phyloP scores from a whole-genome alignment of 1,284 basidiomycete species.

The Malassezia furfur region DNA sequence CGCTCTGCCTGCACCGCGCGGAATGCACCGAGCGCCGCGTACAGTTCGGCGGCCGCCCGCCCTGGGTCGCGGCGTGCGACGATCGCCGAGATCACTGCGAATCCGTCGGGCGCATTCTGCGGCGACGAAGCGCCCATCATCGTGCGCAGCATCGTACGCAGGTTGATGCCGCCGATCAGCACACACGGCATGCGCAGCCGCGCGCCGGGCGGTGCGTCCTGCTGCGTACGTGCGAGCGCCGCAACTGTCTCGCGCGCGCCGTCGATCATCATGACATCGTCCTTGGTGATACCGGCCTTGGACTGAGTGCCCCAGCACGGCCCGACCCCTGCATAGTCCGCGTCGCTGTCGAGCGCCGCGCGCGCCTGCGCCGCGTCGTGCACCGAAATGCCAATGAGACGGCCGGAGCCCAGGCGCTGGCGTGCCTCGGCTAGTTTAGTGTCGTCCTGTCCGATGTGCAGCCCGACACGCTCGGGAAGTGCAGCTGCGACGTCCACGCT shows the following conservation, averaged over 20 bases:
- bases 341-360: slow-evolving; percentile 52
- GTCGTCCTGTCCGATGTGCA: slow-evolving; percentile 86
- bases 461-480: slow-evolving; percentile 57
- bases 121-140: slow-evolving; percentile 28
- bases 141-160: slow-evolving; percentile 32
- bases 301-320: slow-evolving; percentile 48
- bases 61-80: slow-evolving; percentile 61
- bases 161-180: slow-evolving; percentile 42
- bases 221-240: slow-evolving; percentile 7
- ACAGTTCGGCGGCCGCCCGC: slow-evolving; percentile 53
- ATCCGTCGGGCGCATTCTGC: slow-evolving; percentile 52
- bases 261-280: slow-evolving; percentile 29
- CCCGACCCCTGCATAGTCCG: slow-evolving; percentile 80
- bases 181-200: slow-evolving; percentile 34
- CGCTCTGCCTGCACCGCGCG: not conserved
- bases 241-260: slow-evolving; percentile 30
- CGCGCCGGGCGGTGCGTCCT: not conserved
- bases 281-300: slow-evolving; percentile 43
- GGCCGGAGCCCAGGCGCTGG: slow-evolving; percentile 56
- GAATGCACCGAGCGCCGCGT: slow-evolving; percentile 46
- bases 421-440: slow-evolving; percentile 65
- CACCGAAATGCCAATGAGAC: slow-evolving; percentile 74
- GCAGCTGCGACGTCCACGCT: slow-evolving; percentile 34
- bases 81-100: slow-evolving; percentile 86
- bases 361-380: slow-evolving; percentile 52